Conservation (phyloP, 1,284 basidiomycete species). For the Ganoderma lingzhi region DNA sequence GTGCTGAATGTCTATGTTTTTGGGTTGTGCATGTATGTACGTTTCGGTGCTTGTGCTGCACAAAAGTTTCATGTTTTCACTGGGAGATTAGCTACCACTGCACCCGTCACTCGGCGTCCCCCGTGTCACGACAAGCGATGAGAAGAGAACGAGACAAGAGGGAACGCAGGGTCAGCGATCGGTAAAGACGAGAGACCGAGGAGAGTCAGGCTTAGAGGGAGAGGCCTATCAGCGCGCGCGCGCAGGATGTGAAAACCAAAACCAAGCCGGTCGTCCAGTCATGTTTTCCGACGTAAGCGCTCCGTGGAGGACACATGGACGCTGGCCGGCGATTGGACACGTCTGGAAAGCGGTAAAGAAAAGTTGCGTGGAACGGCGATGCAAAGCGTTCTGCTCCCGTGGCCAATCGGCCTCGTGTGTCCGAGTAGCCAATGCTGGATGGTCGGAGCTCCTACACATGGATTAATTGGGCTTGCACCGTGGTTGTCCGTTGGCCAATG, state of each 20-base stretch:
- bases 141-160: neutral
- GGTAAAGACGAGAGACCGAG: neutral
- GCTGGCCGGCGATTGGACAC: neutral
- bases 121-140: neutral
- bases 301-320: slow-evolving; percentile 5
- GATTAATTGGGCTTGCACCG: slow-evolving; percentile 10
- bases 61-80: neutral
- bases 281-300: slow-evolving; percentile 9
- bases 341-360: slow-evolving; percentile 16
- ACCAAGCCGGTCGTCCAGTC: neutral
- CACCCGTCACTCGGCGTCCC: neutral
- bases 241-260: neutral
- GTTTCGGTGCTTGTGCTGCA: neutral
- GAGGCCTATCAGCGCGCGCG: slow-evolving; percentile 5
- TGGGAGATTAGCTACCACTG: neutral
- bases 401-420: neutral
- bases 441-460: slow-evolving; percentile 1
- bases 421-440: slow-evolving; percentile 1
- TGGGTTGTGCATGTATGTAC: slow-evolving; percentile 1
- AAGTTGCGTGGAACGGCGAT: slow-evolving; percentile 1
- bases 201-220: neutral
- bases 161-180: neutral
- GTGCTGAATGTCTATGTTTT: neutral
- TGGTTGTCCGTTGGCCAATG: slow-evolving; percentile 4
- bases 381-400: neutral